Evolutionary conservation across 1,284 basidiomycete genomes (phyloP).

Genomic region (Volvariella volvacea): DNA sequence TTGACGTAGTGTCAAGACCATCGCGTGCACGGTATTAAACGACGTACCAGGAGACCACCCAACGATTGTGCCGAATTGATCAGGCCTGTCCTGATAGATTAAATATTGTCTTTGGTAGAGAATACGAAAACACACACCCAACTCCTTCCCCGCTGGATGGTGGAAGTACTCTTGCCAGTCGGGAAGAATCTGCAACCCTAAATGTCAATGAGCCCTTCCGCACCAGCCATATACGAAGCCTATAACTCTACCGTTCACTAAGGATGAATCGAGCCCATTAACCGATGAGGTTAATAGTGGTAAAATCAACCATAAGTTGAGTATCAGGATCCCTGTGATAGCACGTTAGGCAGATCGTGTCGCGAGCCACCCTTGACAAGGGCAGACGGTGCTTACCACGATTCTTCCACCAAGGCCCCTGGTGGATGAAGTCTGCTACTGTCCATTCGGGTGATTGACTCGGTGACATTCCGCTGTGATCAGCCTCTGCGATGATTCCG

Average conservation of each 20-base stretch:
- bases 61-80: slow-evolving; percentile 59
- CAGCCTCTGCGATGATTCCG: too few relatives aligned
- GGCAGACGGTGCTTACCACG: slow-evolving; percentile 32
- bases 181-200: slow-evolving; percentile 59
- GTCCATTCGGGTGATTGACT: slow-evolving; percentile 41
- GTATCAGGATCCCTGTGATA: slow-evolving; percentile 43
- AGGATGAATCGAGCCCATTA: slow-evolving; percentile 58
- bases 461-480: slow-evolving; percentile 13
- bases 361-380: too few relatives aligned
- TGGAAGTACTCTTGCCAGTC: slow-evolving; percentile 52
- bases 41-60: slow-evolving; percentile 45
- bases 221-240: neutral
- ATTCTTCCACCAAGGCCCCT: slow-evolving; percentile 57
- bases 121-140: slow-evolving; percentile 32
- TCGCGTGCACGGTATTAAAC: neutral
- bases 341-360: too few relatives aligned
- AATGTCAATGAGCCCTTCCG: neutral
- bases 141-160: slow-evolving; percentile 40
- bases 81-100: slow-evolving; percentile 31
- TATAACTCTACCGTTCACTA: slow-evolving; percentile 46
- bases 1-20: neutral
- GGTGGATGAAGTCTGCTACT: slow-evolving; percentile 49
- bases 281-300: slow-evolving; percentile 54
- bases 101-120: slow-evolving; percentile 3
- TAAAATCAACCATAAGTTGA: slow-evolving; percentile 54